phyloP scores from a whole-genome alignment of 805 yeast genomes.

The Dipodascus geniculatus region DNA sequence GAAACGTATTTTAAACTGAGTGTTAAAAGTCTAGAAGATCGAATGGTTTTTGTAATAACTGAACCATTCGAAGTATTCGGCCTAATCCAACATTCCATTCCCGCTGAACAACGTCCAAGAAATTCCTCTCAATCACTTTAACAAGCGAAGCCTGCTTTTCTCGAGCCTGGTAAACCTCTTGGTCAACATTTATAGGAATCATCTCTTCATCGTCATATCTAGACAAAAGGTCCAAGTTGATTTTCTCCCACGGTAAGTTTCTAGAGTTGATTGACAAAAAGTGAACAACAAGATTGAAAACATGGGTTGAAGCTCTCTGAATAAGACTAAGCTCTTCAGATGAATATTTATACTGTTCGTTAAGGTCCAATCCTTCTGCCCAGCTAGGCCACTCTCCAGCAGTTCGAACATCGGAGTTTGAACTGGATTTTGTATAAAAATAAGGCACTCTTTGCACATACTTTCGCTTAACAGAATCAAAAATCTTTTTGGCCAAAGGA shows the following conservation, averaged over 20 bases:
- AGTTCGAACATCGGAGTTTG: neutral
- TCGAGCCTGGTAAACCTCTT: neutral
- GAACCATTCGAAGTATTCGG: neutral
- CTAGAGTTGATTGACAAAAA: slow-evolving; percentile 8
- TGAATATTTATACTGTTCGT: slow-evolving; percentile 38
- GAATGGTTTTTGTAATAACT: neutral
- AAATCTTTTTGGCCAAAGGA: slow-evolving; percentile 36
- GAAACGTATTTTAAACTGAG: neutral
- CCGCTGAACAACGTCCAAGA: neutral
- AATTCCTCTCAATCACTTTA: neutral
- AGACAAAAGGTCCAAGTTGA: neutral
- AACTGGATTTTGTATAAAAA: slow-evolving; percentile 31
- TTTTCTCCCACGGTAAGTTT: slow-evolving; percentile 16
- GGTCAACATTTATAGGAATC: neutral
- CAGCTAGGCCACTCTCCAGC: slow-evolving; percentile 34
- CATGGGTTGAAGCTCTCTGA: slow-evolving; percentile 21
- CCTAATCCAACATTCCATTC: neutral
- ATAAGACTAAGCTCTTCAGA: slow-evolving; percentile 27
- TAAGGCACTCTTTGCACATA: slow-evolving; percentile 44
- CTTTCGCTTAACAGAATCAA: slow-evolving; percentile 17
- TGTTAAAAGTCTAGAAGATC: neutral
- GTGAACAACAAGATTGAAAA: slow-evolving; percentile 15
- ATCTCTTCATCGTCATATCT: neutral
- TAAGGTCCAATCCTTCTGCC: slow-evolving; percentile 36
- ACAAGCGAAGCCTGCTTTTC: neutral